Conservation (phyloP, 2,329 filamentous ascomycete genomes). For the Neonectria sp. region DNA sequence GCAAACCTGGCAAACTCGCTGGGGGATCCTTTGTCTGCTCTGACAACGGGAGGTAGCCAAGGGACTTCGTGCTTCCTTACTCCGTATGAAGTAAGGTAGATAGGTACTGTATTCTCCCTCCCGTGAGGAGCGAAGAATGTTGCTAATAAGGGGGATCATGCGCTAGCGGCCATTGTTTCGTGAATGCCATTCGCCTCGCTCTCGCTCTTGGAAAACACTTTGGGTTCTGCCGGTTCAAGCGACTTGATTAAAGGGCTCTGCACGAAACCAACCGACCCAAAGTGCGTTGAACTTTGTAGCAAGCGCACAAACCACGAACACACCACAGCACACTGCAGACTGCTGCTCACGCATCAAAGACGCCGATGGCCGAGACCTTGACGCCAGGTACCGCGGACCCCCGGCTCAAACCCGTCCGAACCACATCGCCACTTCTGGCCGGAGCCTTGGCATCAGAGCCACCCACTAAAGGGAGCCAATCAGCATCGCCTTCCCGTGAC, state of each 20-base stretch:
- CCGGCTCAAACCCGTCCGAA: constrained; percentile 26
- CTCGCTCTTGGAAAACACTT: background rate
- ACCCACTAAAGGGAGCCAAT: constrained; percentile 35
- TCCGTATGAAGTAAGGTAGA: constrained; percentile 4
- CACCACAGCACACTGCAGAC: constrained; percentile 8
- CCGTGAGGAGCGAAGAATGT: constrained; percentile 23
- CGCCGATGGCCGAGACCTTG: constrained; percentile 28
- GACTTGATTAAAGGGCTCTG: background rate
- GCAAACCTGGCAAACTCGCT: constrained; percentile 3
- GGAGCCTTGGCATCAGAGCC: background rate
- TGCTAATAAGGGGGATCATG: constrained; percentile 34
- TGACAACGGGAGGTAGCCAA: constrained; percentile 30
- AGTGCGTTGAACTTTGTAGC: background rate
- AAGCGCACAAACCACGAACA: constrained; percentile 5
- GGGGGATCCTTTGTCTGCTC: constrained; percentile 25
- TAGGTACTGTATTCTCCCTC: background rate
- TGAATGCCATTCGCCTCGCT: constrained; percentile 13
- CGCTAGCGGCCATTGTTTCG: constrained; percentile 45
- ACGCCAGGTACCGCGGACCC: constrained; percentile 31
- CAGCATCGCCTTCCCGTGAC: background rate
- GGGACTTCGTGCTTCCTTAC: constrained; percentile 2
- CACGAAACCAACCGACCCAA: background rate
- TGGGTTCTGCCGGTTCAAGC: background rate
- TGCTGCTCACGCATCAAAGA: constrained; percentile 11
- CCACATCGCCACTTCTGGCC: constrained; percentile 20